A percentile compares a stretch with the other conserved stretches of the same genome.
Evolutionary conservation across 257 asterid species (phyloP).

Genomic region (Perilla frutescens): DNA sequence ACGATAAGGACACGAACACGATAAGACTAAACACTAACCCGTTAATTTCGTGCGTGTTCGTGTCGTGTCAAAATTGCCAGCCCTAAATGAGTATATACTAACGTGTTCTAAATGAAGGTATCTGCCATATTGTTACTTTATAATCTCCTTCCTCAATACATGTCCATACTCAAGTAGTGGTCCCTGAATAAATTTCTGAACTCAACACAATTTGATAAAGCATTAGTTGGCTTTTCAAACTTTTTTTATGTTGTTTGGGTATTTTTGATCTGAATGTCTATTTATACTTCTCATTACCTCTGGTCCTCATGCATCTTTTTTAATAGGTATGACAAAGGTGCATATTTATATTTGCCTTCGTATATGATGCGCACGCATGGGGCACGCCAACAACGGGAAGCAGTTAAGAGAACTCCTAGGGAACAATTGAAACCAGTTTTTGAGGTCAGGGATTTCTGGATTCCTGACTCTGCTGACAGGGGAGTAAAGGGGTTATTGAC

Average conservation of each 20-base stretch:
- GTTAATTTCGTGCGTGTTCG: no score
- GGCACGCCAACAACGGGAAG: constrained; percentile 87
- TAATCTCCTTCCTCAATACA: constrained; percentile 1
- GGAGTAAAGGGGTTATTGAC: constrained; percentile 10
- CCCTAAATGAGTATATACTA: constrained; percentile 21
- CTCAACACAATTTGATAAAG: constrained; percentile 5
- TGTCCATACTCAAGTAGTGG: constrained; percentile 20
- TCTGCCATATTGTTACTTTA: constrained; percentile 10
- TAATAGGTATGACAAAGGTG: constrained; percentile 90
- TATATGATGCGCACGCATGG: constrained; percentile 98
- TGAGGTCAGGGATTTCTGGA: constrained; percentile 64
- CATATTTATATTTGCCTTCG: constrained; percentile 81
- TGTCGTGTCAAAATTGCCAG: no score
- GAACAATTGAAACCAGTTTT: constrained; percentile 71
- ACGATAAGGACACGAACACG: no score
- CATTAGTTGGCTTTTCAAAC: constrained; percentile 20
- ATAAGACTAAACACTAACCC: no score
- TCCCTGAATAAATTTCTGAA: constrained; percentile 1
- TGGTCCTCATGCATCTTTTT: constrained; percentile 23
- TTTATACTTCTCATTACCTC: constrained; percentile 17
- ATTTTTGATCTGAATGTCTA: constrained; percentile 16
- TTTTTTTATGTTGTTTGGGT: constrained; percentile 15
- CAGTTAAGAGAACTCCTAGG: constrained; percentile 68
- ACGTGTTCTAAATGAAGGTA: background rate
- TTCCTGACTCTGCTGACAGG: constrained; percentile 20